phyloP scores from a whole-genome alignment of 2,329 filamentous ascomycete genomes.

The Oidium heveae region DNA sequence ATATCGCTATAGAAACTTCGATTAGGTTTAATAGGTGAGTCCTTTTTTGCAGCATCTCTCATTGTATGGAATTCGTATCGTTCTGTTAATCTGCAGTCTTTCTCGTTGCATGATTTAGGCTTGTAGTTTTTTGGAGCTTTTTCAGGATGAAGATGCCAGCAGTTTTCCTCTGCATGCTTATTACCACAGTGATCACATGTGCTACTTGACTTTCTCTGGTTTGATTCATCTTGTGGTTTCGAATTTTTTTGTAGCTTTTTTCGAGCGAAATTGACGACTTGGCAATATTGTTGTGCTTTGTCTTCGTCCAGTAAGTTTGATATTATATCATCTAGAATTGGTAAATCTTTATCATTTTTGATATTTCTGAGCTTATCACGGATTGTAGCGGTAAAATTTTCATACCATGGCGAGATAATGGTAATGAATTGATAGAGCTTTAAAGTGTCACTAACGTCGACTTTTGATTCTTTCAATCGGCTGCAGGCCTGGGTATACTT shows the following conservation, averaged over 20 bases:
- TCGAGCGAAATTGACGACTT: not conserved
- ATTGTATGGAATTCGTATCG: not conserved
- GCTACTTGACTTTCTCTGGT: too few relatives aligned
- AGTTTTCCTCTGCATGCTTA: not conserved
- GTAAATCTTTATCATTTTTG: not conserved
- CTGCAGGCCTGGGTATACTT: constrained; percentile 1
- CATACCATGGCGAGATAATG: not conserved
- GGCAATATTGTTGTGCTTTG: not conserved
- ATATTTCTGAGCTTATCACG: not conserved
- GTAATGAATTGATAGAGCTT: constrained; percentile 1
- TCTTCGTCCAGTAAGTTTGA: not conserved
- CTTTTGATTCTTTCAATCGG: constrained; percentile 1
- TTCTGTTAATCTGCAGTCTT: not conserved
- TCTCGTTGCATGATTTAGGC: not conserved
- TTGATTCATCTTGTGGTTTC: not conserved
- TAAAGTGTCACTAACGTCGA: not conserved
- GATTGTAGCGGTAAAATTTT: not conserved
- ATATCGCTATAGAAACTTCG: too few relatives aligned
- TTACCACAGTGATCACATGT: not conserved
- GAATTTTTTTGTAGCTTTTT: not conserved
- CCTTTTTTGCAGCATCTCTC: not conserved
- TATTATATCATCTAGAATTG: constrained; percentile 1
- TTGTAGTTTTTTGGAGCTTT: not conserved
- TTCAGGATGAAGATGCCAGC: not conserved
- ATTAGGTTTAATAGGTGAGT: not conserved